A percentile compares a stretch with the other conserved stretches of the same genome.
phyloP scores from a whole-genome alignment of 2,329 filamentous ascomycete genomes.

The Epichloe sibirici region DNA sequence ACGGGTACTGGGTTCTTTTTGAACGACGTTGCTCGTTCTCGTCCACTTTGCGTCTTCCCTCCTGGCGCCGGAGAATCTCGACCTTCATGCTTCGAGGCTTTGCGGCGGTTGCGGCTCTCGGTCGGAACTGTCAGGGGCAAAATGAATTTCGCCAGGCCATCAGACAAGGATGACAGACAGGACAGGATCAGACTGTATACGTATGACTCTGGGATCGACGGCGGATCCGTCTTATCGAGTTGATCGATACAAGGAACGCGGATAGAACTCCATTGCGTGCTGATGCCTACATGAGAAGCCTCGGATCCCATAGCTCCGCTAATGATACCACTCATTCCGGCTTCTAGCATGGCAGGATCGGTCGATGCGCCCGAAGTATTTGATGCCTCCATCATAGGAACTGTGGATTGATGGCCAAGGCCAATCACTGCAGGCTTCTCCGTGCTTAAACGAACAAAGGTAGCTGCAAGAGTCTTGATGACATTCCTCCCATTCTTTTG shows the following conservation, averaged over 20 bases:
- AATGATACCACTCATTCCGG: slow-evolving; percentile 80
- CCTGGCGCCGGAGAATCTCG: slow-evolving; percentile 30
- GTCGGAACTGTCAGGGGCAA: slow-evolving; percentile 76
- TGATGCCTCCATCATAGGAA: slow-evolving; percentile 51
- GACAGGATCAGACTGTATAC: slow-evolving; percentile 80
- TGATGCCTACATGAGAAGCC: slow-evolving; percentile 65
- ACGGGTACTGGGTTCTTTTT: slow-evolving; percentile 67
- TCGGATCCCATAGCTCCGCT: slow-evolving; percentile 55
- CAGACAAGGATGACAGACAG: slow-evolving; percentile 81
- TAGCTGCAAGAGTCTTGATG: slow-evolving; percentile 69
- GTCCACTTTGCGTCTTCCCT: slow-evolving; percentile 17
- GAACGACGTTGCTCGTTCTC: slow-evolving; percentile 54
- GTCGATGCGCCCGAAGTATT: slow-evolving; percentile 45
- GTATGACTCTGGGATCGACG: slow-evolving; percentile 79
- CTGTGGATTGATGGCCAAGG: slow-evolving; percentile 75
- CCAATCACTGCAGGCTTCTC: slow-evolving; percentile 87
- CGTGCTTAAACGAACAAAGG: slow-evolving; percentile 83
- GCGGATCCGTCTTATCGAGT: slow-evolving; percentile 81
- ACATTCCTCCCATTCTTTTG: slow-evolving; percentile 61
- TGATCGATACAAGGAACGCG: slow-evolving; percentile 85
- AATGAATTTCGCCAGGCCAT: slow-evolving; percentile 86
- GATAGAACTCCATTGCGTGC: slow-evolving; percentile 80
- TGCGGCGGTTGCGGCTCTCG: slow-evolving; percentile 48
- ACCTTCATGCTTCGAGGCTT: slow-evolving; percentile 29
- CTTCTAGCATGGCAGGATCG: slow-evolving; percentile 82